These are phyloP conservation scores for Talaromyces verruculosus DNA, from an alignment of 2,329 filamentous ascomycete genomes.

Conservation along the genomic window DNA sequence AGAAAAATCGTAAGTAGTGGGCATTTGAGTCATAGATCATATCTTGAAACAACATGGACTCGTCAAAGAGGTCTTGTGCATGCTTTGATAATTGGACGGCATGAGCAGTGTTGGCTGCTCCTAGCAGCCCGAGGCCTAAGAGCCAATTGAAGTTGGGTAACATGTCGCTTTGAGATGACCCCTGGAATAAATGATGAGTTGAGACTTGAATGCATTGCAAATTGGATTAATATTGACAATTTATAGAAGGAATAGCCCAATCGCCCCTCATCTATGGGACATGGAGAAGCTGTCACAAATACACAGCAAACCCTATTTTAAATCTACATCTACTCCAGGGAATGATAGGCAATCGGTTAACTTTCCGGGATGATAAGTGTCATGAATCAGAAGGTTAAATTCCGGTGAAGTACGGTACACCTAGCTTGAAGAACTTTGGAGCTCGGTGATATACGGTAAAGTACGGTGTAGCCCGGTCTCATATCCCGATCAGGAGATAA, in stretches of 20 bases:
- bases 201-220: background rate
- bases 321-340: background rate
- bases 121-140: background rate
- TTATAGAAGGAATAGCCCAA: background rate
- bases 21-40: conserved; percentile 53
- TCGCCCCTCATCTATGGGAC: background rate
- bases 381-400: background rate
- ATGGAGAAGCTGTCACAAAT: background rate
- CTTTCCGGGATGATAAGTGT: background rate
- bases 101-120: background rate
- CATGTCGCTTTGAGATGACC: background rate
- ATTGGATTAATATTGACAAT: background rate
- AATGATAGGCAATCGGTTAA: background rate
- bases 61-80: conserved; percentile 40
- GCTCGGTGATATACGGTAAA: background rate
- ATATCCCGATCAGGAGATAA: background rate
- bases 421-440: background rate
- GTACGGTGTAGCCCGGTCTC: background rate
- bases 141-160: conserved; percentile 12
- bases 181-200: background rate
- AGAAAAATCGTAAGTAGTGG: conserved; percentile 53
- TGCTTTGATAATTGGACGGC: background rate
- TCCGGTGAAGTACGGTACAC: background rate
- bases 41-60: conserved; percentile 59
- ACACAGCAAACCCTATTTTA: background rate